A percentile compares a stretch with the other conserved stretches of the same genome.
phyloP scores from a whole-genome alignment of 129 eudicot genomes.

The Pseudognaphalium luteoalbum region DNA sequence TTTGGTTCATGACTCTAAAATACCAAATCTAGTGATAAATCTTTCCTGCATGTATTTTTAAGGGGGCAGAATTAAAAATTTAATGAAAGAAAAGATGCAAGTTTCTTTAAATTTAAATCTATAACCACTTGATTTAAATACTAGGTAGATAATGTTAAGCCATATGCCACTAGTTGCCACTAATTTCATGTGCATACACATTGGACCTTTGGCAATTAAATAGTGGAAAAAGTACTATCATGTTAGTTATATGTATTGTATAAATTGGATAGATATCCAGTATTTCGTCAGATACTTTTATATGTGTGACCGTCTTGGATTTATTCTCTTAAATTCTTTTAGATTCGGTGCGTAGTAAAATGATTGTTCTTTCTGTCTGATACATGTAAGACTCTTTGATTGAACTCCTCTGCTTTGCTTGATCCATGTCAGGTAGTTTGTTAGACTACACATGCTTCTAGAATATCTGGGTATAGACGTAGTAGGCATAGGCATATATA shows the following conservation, averaged over 20 bases:
- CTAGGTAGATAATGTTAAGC: background rate
- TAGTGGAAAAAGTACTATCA: background rate
- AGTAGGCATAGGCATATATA: too few species aligned
- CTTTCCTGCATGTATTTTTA: background rate
- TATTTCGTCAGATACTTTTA: too few species aligned
- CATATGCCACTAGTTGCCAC: conserved; percentile 15
- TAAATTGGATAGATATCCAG: background rate
- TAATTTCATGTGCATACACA: conserved; percentile 4
- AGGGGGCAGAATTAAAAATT: background rate
- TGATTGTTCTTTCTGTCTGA: background rate
- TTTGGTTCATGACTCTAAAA: conserved; percentile 15
- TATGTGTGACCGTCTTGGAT: background rate
- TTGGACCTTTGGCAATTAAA: background rate
- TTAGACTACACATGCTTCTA: background rate
- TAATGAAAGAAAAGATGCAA: background rate
- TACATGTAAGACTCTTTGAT: background rate
- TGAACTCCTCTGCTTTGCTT: background rate
- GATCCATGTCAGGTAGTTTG: background rate
- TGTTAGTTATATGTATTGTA: background rate
- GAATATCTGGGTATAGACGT: background rate
- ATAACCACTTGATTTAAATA: background rate
- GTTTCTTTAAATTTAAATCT: background rate
- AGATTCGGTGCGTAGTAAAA: conserved; percentile 3
- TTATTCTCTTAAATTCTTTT: background rate
- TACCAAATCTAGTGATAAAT: background rate